Base-by-base conservation (phyloP, 2,329 filamentous ascomycete species). In the Cryphonectria naterciae region DNA sequence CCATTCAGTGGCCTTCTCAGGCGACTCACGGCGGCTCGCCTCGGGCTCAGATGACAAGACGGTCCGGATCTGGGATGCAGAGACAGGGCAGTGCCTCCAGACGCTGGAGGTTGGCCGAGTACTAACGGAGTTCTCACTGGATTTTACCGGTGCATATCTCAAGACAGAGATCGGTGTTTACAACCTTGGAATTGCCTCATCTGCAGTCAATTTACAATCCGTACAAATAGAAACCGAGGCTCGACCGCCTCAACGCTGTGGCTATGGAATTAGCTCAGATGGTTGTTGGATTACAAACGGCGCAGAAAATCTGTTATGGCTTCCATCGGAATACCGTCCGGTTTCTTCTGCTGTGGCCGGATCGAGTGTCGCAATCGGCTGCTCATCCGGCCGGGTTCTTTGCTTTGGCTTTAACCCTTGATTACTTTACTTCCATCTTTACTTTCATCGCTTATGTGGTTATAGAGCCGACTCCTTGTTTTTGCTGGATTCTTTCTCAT, bases 21-120 rank as follows among this genome's bases (percentile, higher is more conserved):
- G 19, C 35, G 65, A 71, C 28, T n/a, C n/a, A 15, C 11, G 17
- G 22, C 35, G n/a, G 56, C 19, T 69, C 13, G 67, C 63, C 15
- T 69, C 70, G 28, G 67, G 37, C 1, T 67, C 52, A 7, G 0
- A 10, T 0, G 67, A 72, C 28, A 1, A 32, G 11, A 65, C 35
- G 1, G n/a, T 70, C 7, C n/a, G 61, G 37, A 7, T 72, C 10
- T 72, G 68, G 70, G 68, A 72, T 32, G 0, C 17, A 8, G 39
- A 7, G 39, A 61, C 63, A 6, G 68, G 68, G 17, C 32, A 58
- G 1, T n/a, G 6, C 49, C n/a, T 46, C 5, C 19, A 22, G 32
- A 68, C 7, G n/a, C 70, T 72, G 17, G n/a, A 65, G 35, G 65
- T n/a, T 1, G 19, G 22, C 7, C 15, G 3, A n/a, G 37, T 13